Conservation (phyloP, 176 grass and related monocot species). For the Zea luxurians region DNA sequence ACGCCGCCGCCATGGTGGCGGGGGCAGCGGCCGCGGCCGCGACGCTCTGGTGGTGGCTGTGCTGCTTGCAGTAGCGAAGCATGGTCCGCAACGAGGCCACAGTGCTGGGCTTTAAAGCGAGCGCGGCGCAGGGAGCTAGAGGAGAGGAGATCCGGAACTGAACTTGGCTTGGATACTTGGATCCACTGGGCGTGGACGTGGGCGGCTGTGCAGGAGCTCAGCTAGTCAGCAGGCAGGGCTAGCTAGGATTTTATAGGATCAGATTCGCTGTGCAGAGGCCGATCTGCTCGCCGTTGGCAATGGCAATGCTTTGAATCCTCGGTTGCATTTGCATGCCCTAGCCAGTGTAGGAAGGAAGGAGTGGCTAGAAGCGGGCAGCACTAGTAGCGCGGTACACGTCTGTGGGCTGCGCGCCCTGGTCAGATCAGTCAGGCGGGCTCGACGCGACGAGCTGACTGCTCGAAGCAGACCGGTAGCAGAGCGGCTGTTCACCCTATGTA, state of each 20-base stretch:
- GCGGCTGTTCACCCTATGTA: too few species aligned
- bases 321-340: too few species aligned
- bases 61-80: slow-evolving; percentile 12
- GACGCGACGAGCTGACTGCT: too few species aligned
- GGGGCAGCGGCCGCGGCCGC: background rate
- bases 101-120: slow-evolving; percentile 18
- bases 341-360: too few species aligned
- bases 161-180: background rate
- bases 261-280: background rate
- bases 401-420: too few species aligned
- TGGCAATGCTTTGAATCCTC: too few species aligned
- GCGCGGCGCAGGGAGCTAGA: background rate
- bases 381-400: too few species aligned
- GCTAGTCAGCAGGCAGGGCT: background rate
- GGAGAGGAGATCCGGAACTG: background rate
- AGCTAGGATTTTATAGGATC: slow-evolving; percentile 41
- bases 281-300: too few species aligned
- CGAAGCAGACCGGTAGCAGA: too few species aligned
- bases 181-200: background rate
- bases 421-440: too few species aligned
- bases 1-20: background rate
- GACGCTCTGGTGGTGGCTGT: background rate
- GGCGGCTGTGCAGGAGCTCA: background rate
- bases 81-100: background rate
- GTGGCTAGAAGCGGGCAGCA: too few species aligned